These are phyloP conservation scores for Curvularia hawaiiensis DNA, from an alignment of 2,329 filamentous ascomycete genomes.

Conservation along the genomic window DNA sequence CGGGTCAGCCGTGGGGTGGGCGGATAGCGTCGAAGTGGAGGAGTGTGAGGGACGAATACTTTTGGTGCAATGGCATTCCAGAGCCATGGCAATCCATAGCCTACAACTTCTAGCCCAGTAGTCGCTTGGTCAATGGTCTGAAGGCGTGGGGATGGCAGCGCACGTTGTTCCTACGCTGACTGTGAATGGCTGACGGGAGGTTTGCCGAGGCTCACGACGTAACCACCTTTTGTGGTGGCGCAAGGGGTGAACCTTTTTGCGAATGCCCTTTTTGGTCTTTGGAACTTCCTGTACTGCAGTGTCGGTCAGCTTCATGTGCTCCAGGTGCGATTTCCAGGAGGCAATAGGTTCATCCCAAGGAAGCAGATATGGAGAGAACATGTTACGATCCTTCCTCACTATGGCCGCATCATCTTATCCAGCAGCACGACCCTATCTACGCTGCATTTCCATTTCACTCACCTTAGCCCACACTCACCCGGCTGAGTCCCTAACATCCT, in stretches of 20 bases:
- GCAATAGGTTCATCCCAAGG: not conserved
- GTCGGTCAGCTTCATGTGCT: not conserved
- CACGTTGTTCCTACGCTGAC: constrained; percentile 20
- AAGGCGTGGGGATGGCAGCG: constrained; percentile 4
- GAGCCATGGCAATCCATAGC: not conserved
- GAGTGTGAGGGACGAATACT: constrained; percentile 19
- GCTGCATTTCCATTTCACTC: not conserved
- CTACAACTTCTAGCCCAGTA: not conserved
- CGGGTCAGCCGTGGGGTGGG: not conserved
- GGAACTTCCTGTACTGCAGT: not conserved
- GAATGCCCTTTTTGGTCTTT: not conserved
- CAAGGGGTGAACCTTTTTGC: not conserved
- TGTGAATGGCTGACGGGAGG: constrained; percentile 25
- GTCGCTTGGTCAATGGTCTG: constrained; percentile 11
- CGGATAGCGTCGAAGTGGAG: constrained; percentile 12
- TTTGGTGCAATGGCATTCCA: constrained; percentile 8
- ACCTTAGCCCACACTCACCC: not conserved
- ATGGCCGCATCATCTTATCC: not conserved
- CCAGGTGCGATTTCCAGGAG: not conserved
- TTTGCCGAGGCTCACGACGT: constrained; percentile 11
- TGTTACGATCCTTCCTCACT: not conserved
- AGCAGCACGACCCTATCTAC: not conserved
- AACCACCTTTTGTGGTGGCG: constrained; percentile 11
- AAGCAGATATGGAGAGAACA: not conserved
- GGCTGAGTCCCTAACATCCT: not conserved